Conservation (phyloP, 768 basidiomycete genomes). For the Boletus rubescentipes region DNA sequence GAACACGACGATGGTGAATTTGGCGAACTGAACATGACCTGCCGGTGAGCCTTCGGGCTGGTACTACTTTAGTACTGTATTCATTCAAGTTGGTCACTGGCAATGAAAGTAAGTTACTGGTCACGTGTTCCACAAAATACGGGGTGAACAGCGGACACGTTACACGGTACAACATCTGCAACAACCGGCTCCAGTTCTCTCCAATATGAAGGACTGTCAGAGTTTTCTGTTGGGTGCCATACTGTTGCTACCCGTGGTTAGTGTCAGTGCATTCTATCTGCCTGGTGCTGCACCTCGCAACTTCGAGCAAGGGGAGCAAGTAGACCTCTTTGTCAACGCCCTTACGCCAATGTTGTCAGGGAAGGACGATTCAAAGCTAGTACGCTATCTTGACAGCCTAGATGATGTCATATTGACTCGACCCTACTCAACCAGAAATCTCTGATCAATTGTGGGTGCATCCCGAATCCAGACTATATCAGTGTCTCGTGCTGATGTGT, state of each 20-base stretch:
- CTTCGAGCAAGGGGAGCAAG: slow-evolving; percentile 69
- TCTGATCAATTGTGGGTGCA: slow-evolving; percentile 71
- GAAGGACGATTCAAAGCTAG: slow-evolving; percentile 69
- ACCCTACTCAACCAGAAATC: slow-evolving; percentile 62
- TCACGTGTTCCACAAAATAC: slow-evolving; percentile 15
- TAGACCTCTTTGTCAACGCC: slow-evolving; percentile 83
- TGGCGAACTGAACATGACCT: no score
- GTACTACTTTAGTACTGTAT: no score
- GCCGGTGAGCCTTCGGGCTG: no score
- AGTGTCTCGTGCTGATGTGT: slow-evolving; percentile 3
- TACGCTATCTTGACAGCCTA: slow-evolving; percentile 35
- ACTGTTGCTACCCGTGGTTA: slow-evolving; percentile 17
- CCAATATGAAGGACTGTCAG: slow-evolving; percentile 22
- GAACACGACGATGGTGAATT: neutral
- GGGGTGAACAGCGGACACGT: slow-evolving; percentile 3
- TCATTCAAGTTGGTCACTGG: no score
- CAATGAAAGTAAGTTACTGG: neutral
- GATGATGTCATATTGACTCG: slow-evolving; percentile 4
- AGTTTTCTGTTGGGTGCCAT: slow-evolving; percentile 14
- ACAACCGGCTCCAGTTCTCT: neutral
- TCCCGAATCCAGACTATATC: neutral
- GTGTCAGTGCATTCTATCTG: slow-evolving; percentile 76
- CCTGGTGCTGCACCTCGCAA: slow-evolving; percentile 88
- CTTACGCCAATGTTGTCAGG: slow-evolving; percentile 81
- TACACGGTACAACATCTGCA: neutral